Percentiles rank a stretch among this genome's conserved stretches.
Conservation (phyloP, 805 yeast genomes). For the Suhomyces tanzawaensis region DNA sequence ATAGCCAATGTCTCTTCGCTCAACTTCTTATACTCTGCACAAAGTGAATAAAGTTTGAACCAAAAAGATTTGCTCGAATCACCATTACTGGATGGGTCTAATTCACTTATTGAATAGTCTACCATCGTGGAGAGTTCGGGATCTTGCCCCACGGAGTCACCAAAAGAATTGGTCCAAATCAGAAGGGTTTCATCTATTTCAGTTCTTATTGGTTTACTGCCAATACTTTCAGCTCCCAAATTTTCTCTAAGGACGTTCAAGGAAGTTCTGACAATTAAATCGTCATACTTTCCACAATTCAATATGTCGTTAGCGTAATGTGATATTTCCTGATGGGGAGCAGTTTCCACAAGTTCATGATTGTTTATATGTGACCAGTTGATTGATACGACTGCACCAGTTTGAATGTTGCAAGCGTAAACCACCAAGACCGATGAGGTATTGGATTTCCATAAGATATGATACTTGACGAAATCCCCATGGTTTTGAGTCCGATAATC, state of each 20-base stretch:
- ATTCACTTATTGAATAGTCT: not conserved
- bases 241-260: conserved; percentile 50
- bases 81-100: not conserved
- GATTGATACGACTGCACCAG: conserved; percentile 13
- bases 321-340: conserved; percentile 29
- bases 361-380: conserved; percentile 16
- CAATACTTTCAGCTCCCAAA: conserved; percentile 13
- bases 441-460: conserved; percentile 63
- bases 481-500: conserved; percentile 23
- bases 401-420: conserved; percentile 13
- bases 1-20: conserved; percentile 56
- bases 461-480: conserved; percentile 17
- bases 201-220: conserved; percentile 21
- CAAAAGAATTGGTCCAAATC: not conserved
- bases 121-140: not conserved
- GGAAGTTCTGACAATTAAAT: conserved; percentile 50
- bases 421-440: conserved; percentile 39
- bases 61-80: conserved; percentile 46
- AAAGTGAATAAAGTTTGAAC: conserved; percentile 66
- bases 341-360: conserved; percentile 16
- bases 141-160: not conserved
- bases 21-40: conserved; percentile 65
- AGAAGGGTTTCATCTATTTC: conserved; percentile 25
- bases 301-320: conserved; percentile 47
- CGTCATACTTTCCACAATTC: conserved; percentile 48